Base-by-base conservation (phyloP, 2,329 filamentous ascomycete genomes). In the Colletotrichum lentis region DNA sequence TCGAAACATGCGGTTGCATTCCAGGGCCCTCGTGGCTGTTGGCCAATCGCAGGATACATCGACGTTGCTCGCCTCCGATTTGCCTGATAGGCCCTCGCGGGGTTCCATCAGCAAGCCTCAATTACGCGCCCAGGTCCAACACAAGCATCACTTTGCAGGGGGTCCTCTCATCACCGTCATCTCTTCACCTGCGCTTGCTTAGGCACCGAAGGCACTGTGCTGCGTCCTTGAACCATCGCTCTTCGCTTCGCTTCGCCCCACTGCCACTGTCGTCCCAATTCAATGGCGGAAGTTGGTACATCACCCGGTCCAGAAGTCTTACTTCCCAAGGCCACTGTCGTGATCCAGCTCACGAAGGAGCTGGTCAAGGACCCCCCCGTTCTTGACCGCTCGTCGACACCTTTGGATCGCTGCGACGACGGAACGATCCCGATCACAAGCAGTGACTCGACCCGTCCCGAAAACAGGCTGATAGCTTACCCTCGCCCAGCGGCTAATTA, bases 121-220 rank as follows among this genome's bases (percentile, higher is more conserved):
- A 79, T 83, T 86, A 86, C 80, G 84, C 85, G 84, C 84, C 84
- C 73, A 73, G 65, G 41, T 68, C 60, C 74, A 72, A 72, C 55
- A 55, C 31, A n/a, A 65, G 57, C 67, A 69, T 62, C 66, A 50
- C 71, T 77, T 72, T 75, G 76, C 82, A 80, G 77, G 82, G 81
- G 78, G 31, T 39, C 80, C 72, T 69, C 65, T 39, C 68, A 71
- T 71, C 50, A 56, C 64, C 60, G 56, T 68, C 67, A 67, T 71
- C 62, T 49, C 50, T 60, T 63, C 50, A 57, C 54, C 64, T 31
- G 37, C 55, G 41, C 55, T 54, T 64, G 69, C 68, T 71, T 67
- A 59, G 31, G 31, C 8, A 35, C 31, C 41, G 57, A 43, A 62
- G 58, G 54, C 54, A 41, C 49, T 41, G 24, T 37, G n/a, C 27